Evolutionary conservation across 768 basidiomycete species (phyloP).

Genomic region (Sporobolomyces pararoseus): DNA sequence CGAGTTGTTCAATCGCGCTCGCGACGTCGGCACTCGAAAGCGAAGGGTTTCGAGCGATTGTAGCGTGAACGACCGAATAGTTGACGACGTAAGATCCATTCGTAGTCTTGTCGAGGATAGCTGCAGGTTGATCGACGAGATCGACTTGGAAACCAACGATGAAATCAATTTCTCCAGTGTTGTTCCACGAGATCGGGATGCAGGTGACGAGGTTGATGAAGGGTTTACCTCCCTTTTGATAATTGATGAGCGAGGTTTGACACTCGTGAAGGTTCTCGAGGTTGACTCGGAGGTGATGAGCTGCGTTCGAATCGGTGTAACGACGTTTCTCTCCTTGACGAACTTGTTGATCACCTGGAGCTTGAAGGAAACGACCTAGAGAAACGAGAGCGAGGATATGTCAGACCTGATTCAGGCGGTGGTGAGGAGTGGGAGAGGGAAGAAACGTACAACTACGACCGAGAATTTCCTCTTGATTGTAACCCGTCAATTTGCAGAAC

Average conservation of each 20-base stretch:
- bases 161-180: conserved; percentile 69
- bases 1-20: conserved; percentile 16
- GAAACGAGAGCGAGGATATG: neutral
- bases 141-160: conserved; percentile 97
- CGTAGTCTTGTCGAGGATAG: conserved; percentile 70
- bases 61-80: conserved; percentile 49
- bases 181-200: conserved; percentile 73
- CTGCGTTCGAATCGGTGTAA: conserved; percentile 63
- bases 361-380: conserved; percentile 67
- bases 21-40: conserved; percentile 9
- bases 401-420: neutral
- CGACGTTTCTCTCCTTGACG: conserved; percentile 57
- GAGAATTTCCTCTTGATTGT: conserved; percentile 61
- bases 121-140: conserved; percentile 76
- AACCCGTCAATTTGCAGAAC: conserved; percentile 60
- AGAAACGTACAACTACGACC: conserved; percentile 69
- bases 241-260: conserved; percentile 82
- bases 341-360: conserved; percentile 60
- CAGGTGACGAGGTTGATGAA: conserved; percentile 85
- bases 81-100: conserved; percentile 67
- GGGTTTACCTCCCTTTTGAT: conserved; percentile 72
- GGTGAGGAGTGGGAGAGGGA: neutral
- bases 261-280: conserved; percentile 76
- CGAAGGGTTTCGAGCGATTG: conserved; percentile 23
- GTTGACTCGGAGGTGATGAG: conserved; percentile 62